phyloP scores from a whole-genome alignment of 2,329 filamentous ascomycete species.

The Xylariaceae sp. region DNA sequence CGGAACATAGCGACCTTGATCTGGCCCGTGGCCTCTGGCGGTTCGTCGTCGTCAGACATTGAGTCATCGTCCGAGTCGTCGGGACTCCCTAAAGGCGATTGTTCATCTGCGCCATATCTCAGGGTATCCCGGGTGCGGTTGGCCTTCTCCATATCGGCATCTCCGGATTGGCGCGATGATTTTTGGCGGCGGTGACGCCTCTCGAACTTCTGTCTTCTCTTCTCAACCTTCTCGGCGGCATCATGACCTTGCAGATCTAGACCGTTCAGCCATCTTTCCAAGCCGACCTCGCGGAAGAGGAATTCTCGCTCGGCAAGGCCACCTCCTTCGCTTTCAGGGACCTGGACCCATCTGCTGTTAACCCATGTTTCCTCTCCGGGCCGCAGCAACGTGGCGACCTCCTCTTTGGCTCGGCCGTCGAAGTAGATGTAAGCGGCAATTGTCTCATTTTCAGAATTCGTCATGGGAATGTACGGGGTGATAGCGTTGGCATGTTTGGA shows the following conservation, averaged over 20 bases:
- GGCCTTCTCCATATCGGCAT: conserved; percentile 45
- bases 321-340: conserved; percentile 87
- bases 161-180: conserved; percentile 43
- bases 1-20: conserved; percentile 98
- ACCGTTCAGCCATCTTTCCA: conserved; percentile 96
- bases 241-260: conserved; percentile 93
- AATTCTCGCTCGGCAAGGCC: conserved; percentile 96
- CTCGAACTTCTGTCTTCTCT: conserved; percentile 79
- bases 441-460: conserved; percentile 91
- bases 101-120: conserved; percentile 77
- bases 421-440: conserved; percentile 99
- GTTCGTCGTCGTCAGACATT: conserved; percentile 74
- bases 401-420: conserved; percentile 91
- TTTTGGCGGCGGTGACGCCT: conserved; percentile 68
- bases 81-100: conserved; percentile 71
- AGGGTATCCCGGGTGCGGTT: conserved; percentile 61
- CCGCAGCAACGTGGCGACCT: conserved; percentile 90
- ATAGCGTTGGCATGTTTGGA: conserved; percentile 59
- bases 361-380: conserved; percentile 99
- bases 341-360: conserved; percentile 95
- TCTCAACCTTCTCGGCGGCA: conserved; percentile 86
- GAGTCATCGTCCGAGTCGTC: conserved; percentile 77
- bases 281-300: conserved; percentile 91
- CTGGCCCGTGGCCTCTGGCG: conserved; percentile 91
- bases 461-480: conserved; percentile 87